These are phyloP conservation scores for Astragalus glycyphyllos DNA, from an alignment of 306 rosid genomes.

Conservation along the genomic window DNA sequence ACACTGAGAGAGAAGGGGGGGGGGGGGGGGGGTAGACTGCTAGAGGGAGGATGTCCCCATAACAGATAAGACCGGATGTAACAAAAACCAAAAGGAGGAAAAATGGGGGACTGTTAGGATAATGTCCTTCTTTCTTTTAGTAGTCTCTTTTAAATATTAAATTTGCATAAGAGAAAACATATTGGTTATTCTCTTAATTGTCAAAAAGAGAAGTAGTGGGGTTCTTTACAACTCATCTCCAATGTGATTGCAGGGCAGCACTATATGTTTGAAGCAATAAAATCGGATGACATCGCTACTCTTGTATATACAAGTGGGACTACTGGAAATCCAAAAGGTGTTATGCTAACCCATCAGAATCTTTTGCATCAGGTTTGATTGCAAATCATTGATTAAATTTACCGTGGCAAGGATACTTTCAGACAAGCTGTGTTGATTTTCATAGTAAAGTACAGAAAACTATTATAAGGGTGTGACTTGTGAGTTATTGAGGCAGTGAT, in stretches of 20 bases:
- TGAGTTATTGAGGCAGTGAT: neutral
- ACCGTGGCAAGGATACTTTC: constrained; percentile 30
- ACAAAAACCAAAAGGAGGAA: neutral
- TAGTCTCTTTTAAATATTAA: constrained; percentile 5
- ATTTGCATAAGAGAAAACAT: constrained; percentile 12
- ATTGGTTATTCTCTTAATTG: constrained; percentile 21
- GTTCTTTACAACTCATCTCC: constrained; percentile 40
- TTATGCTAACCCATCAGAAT: constrained; percentile 89
- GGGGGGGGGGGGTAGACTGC: neutral
- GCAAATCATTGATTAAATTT: constrained; percentile 34
- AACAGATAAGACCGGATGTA: neutral
- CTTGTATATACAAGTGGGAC: constrained; percentile 95
- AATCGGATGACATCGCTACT: constrained; percentile 81
- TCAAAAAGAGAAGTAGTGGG: constrained; percentile 16
- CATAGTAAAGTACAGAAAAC: constrained; percentile 15
- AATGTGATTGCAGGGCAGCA: constrained; percentile 58
- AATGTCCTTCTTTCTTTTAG: neutral
- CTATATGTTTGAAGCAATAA: constrained; percentile 67
- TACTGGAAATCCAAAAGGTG: constrained; percentile 95
- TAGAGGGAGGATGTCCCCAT: neutral
- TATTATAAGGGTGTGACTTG: constrained; percentile 16
- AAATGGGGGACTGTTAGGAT: neutral
- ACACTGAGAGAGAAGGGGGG: no score
- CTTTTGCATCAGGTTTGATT: constrained; percentile 89
- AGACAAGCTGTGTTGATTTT: neutral